A percentile compares a stretch with the other conserved stretches of the same genome.
These are phyloP conservation scores for Cyberlindnera petersonii DNA, from an alignment of 805 yeast species.

Conservation along the genomic window DNA sequence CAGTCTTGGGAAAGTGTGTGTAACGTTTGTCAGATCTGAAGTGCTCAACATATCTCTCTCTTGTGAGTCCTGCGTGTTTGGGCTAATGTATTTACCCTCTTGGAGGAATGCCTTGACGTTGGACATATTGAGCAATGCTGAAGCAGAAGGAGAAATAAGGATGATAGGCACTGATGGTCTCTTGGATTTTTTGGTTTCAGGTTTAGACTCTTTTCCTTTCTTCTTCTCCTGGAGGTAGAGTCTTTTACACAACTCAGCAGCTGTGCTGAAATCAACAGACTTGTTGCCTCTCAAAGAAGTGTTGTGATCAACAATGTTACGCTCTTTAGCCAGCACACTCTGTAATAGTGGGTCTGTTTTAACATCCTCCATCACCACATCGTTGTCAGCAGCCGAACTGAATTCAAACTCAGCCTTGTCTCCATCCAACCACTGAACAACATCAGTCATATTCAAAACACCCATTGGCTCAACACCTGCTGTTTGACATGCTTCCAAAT, in stretches of 20 bases:
- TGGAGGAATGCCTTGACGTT: conserved; percentile 70
- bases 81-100: conserved; percentile 62
- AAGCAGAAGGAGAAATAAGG: conserved; percentile 74
- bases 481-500: conserved; percentile 67
- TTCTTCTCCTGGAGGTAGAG: conserved; percentile 10
- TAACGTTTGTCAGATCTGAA: conserved; percentile 35
- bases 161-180: conserved; percentile 60
- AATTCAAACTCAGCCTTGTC: conserved; percentile 56
- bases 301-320: conserved; percentile 53
- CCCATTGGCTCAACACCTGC: conserved; percentile 65
- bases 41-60: conserved; percentile 31
- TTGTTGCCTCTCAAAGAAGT: conserved; percentile 63
- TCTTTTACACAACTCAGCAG: conserved; percentile 39
- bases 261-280: conserved; percentile 58
- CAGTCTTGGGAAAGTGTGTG: conserved; percentile 53
- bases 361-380: conserved; percentile 13
- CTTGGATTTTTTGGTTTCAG: conserved; percentile 25
- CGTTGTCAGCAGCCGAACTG: conserved; percentile 27
- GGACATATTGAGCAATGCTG: conserved; percentile 60
- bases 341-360: conserved; percentile 33
- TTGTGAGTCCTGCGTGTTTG: conserved; percentile 35
- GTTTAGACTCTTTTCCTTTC: conserved; percentile 11
- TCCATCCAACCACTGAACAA: conserved; percentile 78
- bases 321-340: conserved; percentile 36
- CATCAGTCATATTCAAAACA: conserved; percentile 81